phyloP scores from a whole-genome alignment of 257 asterid genomes.

The Nicotiana undulata region DNA sequence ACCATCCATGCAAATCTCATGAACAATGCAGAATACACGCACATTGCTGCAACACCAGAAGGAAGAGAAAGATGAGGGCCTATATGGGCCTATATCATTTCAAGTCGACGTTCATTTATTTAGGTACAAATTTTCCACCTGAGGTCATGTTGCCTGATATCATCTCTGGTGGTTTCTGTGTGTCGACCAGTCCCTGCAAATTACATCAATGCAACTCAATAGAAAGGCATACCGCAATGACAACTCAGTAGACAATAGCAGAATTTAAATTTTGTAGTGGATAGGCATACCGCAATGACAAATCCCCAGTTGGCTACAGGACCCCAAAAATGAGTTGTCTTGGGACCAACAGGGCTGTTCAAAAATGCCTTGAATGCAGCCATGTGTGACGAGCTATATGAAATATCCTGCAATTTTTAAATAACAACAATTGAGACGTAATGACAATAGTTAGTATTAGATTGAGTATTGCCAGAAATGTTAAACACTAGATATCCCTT shows the following conservation, averaged over 20 bases:
- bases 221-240: neutral
- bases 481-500: neutral
- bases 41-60: constrained; percentile 57
- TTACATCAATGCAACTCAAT: neutral
- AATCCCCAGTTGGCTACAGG: constrained; percentile 20
- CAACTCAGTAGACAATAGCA: neutral
- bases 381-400: constrained; percentile 6
- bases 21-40: constrained; percentile 80
- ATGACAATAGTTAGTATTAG: neutral
- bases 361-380: constrained; percentile 13
- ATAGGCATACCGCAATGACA: constrained; percentile 7
- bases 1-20: constrained; percentile 99
- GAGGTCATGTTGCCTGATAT: constrained; percentile 94
- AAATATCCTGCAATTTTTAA: neutral
- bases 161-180: constrained; percentile 94
- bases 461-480: neutral
- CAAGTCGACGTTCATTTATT: neutral
- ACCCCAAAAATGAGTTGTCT: constrained; percentile 19
- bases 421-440: neutral
- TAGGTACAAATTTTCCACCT: constrained; percentile 34
- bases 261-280: neutral
- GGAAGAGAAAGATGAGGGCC: constrained; percentile 1
- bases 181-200: constrained; percentile 80
- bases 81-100: neutral
- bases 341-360: constrained; percentile 17